Evolutionary conservation across 2,329 filamentous ascomycete species (phyloP).

Genomic region (Graphilbum ipis-grandicollis): DNA sequence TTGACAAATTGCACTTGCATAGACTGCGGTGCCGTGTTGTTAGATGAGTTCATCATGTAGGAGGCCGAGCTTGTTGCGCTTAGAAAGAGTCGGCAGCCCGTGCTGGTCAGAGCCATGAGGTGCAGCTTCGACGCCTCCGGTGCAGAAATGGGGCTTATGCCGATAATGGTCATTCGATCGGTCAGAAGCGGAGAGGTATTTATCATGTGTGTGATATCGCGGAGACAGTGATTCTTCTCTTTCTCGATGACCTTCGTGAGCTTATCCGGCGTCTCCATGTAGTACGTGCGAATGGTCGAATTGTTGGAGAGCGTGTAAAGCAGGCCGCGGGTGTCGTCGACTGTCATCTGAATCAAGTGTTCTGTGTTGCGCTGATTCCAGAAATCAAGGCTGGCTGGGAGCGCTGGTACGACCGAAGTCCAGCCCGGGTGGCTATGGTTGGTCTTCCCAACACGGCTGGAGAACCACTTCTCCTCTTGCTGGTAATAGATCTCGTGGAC

Average conservation of each 20-base stretch:
- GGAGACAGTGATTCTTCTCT: conserved; percentile 40
- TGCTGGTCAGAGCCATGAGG: conserved; percentile 77
- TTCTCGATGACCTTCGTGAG: conserved; percentile 50
- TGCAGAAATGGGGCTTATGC: conserved; percentile 69
- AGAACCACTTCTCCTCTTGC: conserved; percentile 95
- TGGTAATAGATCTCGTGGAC: conserved; percentile 92
- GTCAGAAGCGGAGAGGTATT: conserved; percentile 54
- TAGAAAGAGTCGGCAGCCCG: conserved; percentile 80
- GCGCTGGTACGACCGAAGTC: conserved; percentile 41
- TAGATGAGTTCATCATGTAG: conserved; percentile 43
- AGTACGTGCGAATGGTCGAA: conserved; percentile 82
- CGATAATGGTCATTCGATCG: conserved; percentile 55
- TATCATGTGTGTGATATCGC: conserved; percentile 76
- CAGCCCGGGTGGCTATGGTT: conserved; percentile 70
- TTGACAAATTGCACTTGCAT: conserved; percentile 98
- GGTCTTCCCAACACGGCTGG: conserved; percentile 69
- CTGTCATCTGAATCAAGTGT: conserved; percentile 57
- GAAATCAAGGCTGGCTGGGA: conserved; percentile 24
- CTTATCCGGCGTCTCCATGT: conserved; percentile 52
- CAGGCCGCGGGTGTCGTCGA: conserved; percentile 77
- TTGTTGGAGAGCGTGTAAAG: conserved; percentile 80
- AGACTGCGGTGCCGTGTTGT: conserved; percentile 61
- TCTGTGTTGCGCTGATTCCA: conserved; percentile 38
- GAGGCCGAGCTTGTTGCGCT: conserved; percentile 70
- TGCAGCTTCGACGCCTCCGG: conserved; percentile 69